A percentile compares a stretch with the other conserved stretches of the same genome.
Evolutionary conservation across 2,329 filamentous ascomycete genomes (phyloP).

Genomic region (Neoscytalidium dimidiatum): DNA sequence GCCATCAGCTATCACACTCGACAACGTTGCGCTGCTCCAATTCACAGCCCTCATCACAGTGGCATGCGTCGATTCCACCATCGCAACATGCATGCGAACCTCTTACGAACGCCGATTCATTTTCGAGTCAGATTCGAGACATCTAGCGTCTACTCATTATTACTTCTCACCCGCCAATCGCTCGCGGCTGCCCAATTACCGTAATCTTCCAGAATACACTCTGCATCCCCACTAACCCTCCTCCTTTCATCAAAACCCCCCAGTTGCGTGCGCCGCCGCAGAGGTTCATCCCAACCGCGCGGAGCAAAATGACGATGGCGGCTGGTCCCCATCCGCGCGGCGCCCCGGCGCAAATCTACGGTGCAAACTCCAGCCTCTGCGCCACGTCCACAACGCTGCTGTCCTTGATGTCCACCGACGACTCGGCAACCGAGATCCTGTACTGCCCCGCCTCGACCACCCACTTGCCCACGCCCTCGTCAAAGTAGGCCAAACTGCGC

Average conservation of each 20-base stretch:
- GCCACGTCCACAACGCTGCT: not conserved
- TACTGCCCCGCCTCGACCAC: conserved; percentile 67
- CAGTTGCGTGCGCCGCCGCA: too few relatives aligned
- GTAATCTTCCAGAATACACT: not conserved
- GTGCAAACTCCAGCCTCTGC: conserved; percentile 6
- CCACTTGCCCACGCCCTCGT: conserved; percentile 61
- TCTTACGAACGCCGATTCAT: not conserved
- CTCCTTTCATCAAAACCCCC: too few relatives aligned
- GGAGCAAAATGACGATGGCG: too few relatives aligned
- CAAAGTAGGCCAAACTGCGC: conserved; percentile 61
- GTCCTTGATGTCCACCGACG: conserved; percentile 51
- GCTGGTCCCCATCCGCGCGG: too few relatives aligned
- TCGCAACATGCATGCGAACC: not conserved
- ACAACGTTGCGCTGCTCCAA: not conserved
- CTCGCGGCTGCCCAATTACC: not conserved
- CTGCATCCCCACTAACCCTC: too few relatives aligned
- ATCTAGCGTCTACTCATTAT: not conserved
- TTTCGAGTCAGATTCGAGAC: not conserved
- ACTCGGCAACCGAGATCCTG: conserved; percentile 62
- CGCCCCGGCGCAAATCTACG: too few relatives aligned
- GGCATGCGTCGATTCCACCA: not conserved
- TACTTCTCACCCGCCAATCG: not conserved
- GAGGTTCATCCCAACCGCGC: not conserved
- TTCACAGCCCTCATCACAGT: not conserved
- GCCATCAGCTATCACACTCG: too few relatives aligned